Conservation (phyloP, 176 grass and related monocot genomes). For the Stipa capillata region DNA sequence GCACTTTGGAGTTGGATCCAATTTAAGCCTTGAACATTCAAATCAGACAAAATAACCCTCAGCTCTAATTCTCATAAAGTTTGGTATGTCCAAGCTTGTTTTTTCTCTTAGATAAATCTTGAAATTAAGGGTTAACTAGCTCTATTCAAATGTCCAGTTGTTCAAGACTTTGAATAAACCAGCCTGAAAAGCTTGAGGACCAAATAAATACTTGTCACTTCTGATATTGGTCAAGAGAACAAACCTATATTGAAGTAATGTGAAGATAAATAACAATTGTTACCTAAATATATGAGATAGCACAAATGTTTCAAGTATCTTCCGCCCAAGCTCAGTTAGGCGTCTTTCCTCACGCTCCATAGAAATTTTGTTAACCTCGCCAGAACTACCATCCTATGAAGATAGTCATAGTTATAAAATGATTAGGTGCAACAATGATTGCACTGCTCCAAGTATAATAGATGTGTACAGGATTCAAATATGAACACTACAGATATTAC, state of each 20-base stretch:
- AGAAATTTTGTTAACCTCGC: conserved; percentile 81
- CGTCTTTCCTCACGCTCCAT: conserved; percentile 91
- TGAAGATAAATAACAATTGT: neutral
- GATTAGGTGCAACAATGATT: conserved; percentile 6
- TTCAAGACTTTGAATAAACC: neutral
- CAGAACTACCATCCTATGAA: conserved; percentile 75
- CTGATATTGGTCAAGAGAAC: neutral
- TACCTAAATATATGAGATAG: conserved; percentile 94
- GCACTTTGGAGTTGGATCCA: neutral
- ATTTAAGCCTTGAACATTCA: neutral
- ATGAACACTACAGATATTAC: neutral
- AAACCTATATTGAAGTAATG: conserved; percentile 7
- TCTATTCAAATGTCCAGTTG: neutral
- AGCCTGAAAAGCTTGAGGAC: neutral
- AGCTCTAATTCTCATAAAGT: neutral
- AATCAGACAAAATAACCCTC: neutral
- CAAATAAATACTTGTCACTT: neutral
- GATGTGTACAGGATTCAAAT: neutral
- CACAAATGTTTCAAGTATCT: conserved; percentile 89
- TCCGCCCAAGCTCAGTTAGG: conserved; percentile 80
- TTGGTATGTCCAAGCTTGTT: neutral
- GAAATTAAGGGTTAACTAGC: neutral
- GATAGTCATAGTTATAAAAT: conserved; percentile 1
- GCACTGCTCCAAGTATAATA: conserved; percentile 6
- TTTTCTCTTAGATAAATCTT: neutral